phyloP scores from a whole-genome alignment of 2,329 filamentous ascomycete species.

The Exophiala sp. region DNA sequence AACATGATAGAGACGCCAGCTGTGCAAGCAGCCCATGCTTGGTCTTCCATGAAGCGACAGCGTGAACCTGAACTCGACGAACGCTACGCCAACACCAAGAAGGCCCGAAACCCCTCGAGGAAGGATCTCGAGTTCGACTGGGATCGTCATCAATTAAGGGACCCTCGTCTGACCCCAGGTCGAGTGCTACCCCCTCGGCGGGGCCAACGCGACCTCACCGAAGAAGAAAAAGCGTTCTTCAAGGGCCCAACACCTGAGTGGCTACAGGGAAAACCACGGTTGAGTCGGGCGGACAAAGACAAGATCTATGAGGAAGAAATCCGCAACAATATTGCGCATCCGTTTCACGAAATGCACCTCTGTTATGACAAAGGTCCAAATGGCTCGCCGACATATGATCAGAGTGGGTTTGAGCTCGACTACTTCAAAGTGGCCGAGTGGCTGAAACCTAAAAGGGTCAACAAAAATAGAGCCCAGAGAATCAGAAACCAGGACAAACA shows the following conservation, averaged over 20 bases:
- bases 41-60: no score
- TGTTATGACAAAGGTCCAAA: constrained; percentile 11
- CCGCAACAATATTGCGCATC: not conserved
- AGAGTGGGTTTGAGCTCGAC: constrained; percentile 17
- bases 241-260: not conserved
- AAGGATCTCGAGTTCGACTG: constrained; percentile 5
- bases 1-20: no score
- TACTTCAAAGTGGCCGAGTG: constrained; percentile 14
- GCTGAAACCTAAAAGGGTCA: constrained; percentile 3
- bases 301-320: not conserved
- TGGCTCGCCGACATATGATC: constrained; percentile 15
- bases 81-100: not conserved
- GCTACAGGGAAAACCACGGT: not conserved
- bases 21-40: no score
- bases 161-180: not conserved
- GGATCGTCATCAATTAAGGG: constrained; percentile 1
- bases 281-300: not conserved
- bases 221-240: constrained; percentile 3
- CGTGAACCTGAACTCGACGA: no score
- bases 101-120: not conserved
- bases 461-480: not conserved
- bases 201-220: not conserved
- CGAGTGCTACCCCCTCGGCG: not conserved
- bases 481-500: not conserved
- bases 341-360: constrained; percentile 4